Evolutionary conservation across 371 early-diverging fungal genomes (phyloP).

Genomic region (Mucor lusitanicus): DNA sequence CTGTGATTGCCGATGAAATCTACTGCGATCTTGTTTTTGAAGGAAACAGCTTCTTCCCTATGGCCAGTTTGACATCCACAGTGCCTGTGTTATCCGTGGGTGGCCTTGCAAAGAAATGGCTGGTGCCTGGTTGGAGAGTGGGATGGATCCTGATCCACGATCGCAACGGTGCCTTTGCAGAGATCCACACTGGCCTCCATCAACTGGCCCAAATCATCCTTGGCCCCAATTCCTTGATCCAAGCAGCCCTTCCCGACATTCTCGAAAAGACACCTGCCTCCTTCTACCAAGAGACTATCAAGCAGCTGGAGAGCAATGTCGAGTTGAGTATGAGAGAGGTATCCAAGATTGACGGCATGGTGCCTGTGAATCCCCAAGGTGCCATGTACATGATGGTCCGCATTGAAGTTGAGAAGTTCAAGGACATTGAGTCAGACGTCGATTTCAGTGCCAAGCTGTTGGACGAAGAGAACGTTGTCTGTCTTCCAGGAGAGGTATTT

Average conservation of each 20-base stretch:
- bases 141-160: constrained; percentile 91
- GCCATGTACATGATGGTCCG: constrained; percentile 95
- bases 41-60: constrained; percentile 64
- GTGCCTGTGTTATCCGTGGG: constrained; percentile 87
- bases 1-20: constrained; percentile 92
- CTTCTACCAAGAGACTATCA: constrained; percentile 73
- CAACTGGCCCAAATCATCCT: constrained; percentile 76
- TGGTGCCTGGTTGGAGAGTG: constrained; percentile 92
- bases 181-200: constrained; percentile 70
- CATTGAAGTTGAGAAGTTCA: constrained; percentile 72
- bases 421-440: constrained; percentile 73
- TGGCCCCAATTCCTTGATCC: constrained; percentile 83
- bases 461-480: constrained; percentile 84
- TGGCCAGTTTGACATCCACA: constrained; percentile 73
- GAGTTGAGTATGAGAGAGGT: constrained; percentile 61
- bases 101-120: constrained; percentile 89
- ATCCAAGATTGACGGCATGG: constrained; percentile 72
- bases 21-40: constrained; percentile 89
- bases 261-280: constrained; percentile 67
- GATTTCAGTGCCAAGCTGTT: constrained; percentile 83
- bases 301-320: constrained; percentile 75
- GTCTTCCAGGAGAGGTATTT: constrained; percentile 86
- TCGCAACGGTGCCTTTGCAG: constrained; percentile 54
- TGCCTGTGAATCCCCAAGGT: constrained; percentile 83
- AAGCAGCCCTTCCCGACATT: constrained; percentile 80